Percentiles rank a stretch among this genome's conserved stretches.
phyloP scores from a whole-genome alignment of 768 basidiomycete species.

The Ephemerocybe angulata region DNA sequence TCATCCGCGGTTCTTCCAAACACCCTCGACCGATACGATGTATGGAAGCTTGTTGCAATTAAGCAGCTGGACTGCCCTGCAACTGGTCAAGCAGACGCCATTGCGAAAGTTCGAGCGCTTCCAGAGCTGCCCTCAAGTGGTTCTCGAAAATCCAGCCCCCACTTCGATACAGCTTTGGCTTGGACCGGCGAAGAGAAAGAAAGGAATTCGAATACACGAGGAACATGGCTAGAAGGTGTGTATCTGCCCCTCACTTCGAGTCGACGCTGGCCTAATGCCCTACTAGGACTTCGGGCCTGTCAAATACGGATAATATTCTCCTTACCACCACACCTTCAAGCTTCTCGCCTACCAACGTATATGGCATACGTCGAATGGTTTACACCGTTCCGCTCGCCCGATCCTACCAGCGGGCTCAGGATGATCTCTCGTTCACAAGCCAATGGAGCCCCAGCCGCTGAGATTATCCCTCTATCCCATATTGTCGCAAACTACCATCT shows the following conservation, averaged over 20 bases:
- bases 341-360: neutral
- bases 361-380: neutral
- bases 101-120: neutral
- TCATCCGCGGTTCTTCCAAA: neutral
- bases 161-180: neutral
- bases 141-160: neutral
- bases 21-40: neutral
- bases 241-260: neutral
- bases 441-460: neutral
- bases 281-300: conserved; percentile 20
- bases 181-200: neutral
- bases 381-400: neutral
- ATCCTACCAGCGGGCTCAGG: neutral
- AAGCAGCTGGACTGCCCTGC: neutral
- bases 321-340: conserved; percentile 13
- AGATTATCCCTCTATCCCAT: neutral
- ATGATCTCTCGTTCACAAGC: neutral
- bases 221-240: neutral
- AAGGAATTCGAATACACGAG: neutral
- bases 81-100: neutral
- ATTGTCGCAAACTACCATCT: neutral
- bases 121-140: neutral
- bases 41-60: neutral
- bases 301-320: conserved; percentile 25
- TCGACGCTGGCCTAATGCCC: neutral